Evolutionary conservation across 768 basidiomycete genomes (phyloP).

Genomic region (Mycena albidolilacea): DNA sequence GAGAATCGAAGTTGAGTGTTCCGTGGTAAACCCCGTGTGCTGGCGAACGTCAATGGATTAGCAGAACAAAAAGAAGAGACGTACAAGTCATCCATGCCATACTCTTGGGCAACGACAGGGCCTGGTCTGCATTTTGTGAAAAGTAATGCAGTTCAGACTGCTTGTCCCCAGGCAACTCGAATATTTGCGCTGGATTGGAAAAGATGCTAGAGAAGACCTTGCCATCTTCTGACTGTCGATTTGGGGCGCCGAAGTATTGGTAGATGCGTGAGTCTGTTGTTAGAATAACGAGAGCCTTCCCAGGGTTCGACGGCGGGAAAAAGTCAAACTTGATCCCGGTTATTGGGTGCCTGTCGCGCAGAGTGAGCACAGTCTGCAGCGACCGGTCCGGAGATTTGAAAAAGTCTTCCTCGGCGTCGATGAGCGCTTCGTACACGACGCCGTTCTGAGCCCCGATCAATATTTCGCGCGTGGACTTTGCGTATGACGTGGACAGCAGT

Average conservation of each 20-base stretch:
- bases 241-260: constrained; percentile 84
- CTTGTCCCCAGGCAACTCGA: constrained; percentile 88
- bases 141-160: constrained; percentile 88
- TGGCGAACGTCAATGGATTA: constrained; percentile 45
- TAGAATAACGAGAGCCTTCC: constrained; percentile 78
- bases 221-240: constrained; percentile 80
- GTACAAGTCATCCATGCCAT: constrained; percentile 95
- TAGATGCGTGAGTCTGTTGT: constrained; percentile 93
- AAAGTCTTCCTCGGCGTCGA: constrained; percentile 93
- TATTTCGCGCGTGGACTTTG: constrained; percentile 86
- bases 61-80: constrained; percentile 37
- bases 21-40: constrained; percentile 94
- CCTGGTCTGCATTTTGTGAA: constrained; percentile 78
- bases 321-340: constrained; percentile 90
- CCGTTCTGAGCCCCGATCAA: constrained; percentile 91
- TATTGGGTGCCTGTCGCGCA: constrained; percentile 87
- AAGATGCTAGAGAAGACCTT: constrained; percentile 85
- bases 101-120: constrained; percentile 75
- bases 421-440: constrained; percentile 87
- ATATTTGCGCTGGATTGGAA: constrained; percentile 76
- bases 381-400: constrained; percentile 92
- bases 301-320: constrained; percentile 75
- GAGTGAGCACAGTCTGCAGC: constrained; percentile 78
- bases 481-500: constrained; percentile 73
- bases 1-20: constrained; percentile 76